Evolutionary conservation across 148 eudicot species (phyloP), one percentile per base, ranked within the genome.

Genomic region (Vaccinium vitisidaea): DNA sequence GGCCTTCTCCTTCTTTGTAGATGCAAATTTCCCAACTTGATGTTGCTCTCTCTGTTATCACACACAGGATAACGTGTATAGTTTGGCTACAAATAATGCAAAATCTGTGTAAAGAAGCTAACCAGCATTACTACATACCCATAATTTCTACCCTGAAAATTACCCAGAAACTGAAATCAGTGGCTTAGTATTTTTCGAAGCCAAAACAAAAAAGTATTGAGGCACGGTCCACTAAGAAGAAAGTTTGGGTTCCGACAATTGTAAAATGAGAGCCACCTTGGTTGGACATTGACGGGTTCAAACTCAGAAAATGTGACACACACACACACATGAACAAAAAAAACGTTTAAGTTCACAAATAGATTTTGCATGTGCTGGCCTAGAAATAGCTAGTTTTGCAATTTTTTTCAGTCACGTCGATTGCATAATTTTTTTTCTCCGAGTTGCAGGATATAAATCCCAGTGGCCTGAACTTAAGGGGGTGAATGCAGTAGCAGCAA

Each of bases 381-480:
- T 70, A 30, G 75, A 70, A 70, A 70, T 25, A 2, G 75, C 43
- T 30, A 70, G 6, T 27, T 70, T 25, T 70, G 27, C 39, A 27
- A 30, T 6, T 12, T 30, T 70, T 30, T 30, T 27, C 74, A 10
- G 15, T 27, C 9, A 12, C 0, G 18, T 25, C 7, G 13, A 5
- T 70, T 13, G 0, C 43, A 5, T 70, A 13, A 30, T 3, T 9
- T 70, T 0, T 70, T 70, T 0, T 70, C 18, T 12, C 4, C 0
- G 2, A 43, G 46, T 70, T 12, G 46, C 19, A 70, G 75, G 75
- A 70, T 30, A 25, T 4, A 27, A 70, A 70, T 70, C 43, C 30
- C 75, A 69, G 30, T 69, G 75, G 75, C 75, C 75, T 13, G 75
- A 69, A 30, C 75, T 69, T 30, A 12, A 69, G 75, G 75, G 75